Percentiles rank a stretch among this genome's conserved stretches.
phyloP scores from a whole-genome alignment of 83 land plant genomes.

The Picea engelmannii region DNA sequence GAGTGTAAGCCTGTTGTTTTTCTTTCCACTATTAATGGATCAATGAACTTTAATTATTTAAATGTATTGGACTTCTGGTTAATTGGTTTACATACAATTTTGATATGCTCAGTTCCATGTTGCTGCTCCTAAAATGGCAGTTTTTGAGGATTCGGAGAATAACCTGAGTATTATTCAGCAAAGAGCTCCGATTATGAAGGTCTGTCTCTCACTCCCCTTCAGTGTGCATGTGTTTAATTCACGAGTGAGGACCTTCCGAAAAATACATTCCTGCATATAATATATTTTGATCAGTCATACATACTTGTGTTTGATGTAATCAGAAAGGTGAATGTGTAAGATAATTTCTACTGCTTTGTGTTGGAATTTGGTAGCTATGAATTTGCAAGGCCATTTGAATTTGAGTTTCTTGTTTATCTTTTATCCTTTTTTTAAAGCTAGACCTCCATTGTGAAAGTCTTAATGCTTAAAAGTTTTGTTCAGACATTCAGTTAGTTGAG shows the following conservation, averaged over 20 bases:
- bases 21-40: too few species aligned
- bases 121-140: slow-evolving; percentile 33
- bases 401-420: background rate
- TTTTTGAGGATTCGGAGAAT: slow-evolving; percentile 47
- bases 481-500: background rate
- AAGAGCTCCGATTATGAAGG: slow-evolving; percentile 77
- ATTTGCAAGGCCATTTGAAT: slow-evolving; percentile 2
- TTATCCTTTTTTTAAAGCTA: background rate
- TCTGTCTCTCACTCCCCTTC: slow-evolving; percentile 8
- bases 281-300: background rate
- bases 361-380: background rate
- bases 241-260: background rate
- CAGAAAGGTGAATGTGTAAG: background rate
- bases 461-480: background rate
- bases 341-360: background rate
- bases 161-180: slow-evolving; percentile 61
- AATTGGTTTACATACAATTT: too few species aligned
- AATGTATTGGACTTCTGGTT: too few species aligned
- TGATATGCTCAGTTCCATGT: slow-evolving; percentile 1
- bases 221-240: too few species aligned
- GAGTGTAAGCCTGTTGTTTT: background rate
- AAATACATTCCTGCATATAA: background rate
- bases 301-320: background rate
- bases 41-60: too few species aligned
- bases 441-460: background rate